These are phyloP conservation scores for Chromosphaera perkinsii DNA, from an alignment of 208 protist species.

Conservation along the genomic window DNA sequence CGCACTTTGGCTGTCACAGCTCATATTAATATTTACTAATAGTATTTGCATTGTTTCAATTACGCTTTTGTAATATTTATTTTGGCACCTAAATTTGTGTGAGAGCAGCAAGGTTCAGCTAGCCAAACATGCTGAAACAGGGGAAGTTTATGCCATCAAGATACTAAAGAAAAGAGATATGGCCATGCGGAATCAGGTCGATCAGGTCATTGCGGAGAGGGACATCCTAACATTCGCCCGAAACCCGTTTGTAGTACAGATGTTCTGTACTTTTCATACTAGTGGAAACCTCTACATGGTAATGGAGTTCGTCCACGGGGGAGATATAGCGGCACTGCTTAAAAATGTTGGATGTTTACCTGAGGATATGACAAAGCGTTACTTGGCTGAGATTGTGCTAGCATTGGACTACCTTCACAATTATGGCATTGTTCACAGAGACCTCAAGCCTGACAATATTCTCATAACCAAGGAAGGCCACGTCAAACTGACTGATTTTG, in stretches of 20 bases:
- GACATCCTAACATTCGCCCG: conserved; percentile 46
- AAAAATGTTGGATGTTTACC: background rate
- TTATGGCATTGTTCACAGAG: conserved; percentile 46
- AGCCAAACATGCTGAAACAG: conserved; percentile 45
- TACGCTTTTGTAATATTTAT: no score
- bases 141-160: conserved; percentile 63
- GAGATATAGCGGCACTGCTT: conserved; percentile 52
- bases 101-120: conserved; percentile 43
- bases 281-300: conserved; percentile 47
- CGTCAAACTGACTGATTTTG: conserved; percentile 38
- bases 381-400: conserved; percentile 45
- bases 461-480: conserved; percentile 29
- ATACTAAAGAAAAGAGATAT: conserved; percentile 58
- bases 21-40: no score
- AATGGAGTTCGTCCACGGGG: conserved; percentile 67
- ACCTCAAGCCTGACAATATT: conserved; percentile 40
- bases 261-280: conserved; percentile 64
- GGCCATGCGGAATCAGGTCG: conserved; percentile 59
- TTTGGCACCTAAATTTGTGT: no score
- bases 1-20: no score
- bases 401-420: background rate
- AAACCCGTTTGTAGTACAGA: conserved; percentile 60
- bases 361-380: background rate
- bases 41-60: no score
- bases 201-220: conserved; percentile 55